Conservation (phyloP, 2,329 filamentous ascomycete genomes). For the Chaetomiaceae sp. region DNA sequence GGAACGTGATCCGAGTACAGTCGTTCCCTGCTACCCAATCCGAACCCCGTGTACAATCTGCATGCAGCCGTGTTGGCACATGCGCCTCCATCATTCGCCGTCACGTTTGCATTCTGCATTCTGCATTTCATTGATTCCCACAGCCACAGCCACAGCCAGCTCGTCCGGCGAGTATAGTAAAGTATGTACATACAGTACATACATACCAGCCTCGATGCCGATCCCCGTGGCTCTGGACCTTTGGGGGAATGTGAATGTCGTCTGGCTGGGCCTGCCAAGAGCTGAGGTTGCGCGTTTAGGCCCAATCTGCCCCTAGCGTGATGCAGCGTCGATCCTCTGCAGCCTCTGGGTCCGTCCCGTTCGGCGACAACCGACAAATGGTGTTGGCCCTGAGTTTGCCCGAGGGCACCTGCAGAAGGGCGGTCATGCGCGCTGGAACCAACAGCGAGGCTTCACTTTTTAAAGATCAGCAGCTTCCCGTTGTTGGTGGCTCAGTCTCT, state of each 20-base stretch:
- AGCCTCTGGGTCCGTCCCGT: background rate
- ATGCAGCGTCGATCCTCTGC: background rate
- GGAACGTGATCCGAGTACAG: background rate
- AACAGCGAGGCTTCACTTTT: background rate
- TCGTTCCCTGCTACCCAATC: background rate
- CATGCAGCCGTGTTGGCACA: background rate
- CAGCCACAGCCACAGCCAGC: too few species aligned
- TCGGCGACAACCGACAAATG: background rate
- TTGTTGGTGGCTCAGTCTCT: too few species aligned
- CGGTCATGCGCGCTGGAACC: background rate
- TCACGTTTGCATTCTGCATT: too few species aligned
- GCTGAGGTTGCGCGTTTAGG: conserved; percentile 7
- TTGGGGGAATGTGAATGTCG: too few species aligned
- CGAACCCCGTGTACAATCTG: background rate
- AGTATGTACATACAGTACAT: too few species aligned
- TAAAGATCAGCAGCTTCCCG: background rate
- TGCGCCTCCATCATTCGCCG: too few species aligned
- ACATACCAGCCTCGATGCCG: background rate
- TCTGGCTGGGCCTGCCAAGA: conserved; percentile 5
- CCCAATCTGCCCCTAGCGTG: background rate
- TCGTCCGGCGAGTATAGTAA: too few species aligned
- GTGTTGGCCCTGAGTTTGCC: background rate
- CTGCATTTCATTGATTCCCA: too few species aligned
- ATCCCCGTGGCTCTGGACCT: background rate
- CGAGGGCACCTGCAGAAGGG: conserved; percentile 1